These are phyloP conservation scores for Phytophthora brassicae DNA, from an alignment of 352 stramenopile species.

Conservation along the genomic window DNA sequence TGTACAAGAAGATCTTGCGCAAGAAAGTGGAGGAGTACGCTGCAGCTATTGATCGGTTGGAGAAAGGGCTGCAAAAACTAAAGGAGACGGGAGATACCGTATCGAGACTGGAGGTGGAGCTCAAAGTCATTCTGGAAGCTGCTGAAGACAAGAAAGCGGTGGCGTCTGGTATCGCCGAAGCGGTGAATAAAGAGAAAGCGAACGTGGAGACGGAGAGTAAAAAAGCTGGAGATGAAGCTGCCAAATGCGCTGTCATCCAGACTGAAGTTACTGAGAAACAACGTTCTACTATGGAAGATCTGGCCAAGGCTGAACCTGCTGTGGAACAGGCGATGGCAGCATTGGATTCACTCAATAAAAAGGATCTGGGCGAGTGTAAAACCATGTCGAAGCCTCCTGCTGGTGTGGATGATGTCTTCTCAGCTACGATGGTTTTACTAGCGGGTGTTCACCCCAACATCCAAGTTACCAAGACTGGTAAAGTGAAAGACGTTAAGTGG, in stretches of 20 bases:
- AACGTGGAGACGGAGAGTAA: conserved; percentile 95
- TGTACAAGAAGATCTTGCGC: conserved; percentile 93
- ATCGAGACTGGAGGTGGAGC: conserved; percentile 90
- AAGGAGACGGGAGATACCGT: conserved; percentile 93
- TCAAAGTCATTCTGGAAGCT: conserved; percentile 95
- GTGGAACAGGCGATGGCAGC: conserved; percentile 96
- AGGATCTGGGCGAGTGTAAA: conserved; percentile 96
- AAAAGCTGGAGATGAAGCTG: conserved; percentile 91
- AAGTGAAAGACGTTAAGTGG: conserved; percentile 96
- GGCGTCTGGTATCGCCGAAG: conserved; percentile 93
- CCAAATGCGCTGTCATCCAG: conserved; percentile 94
- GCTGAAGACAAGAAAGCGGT: conserved; percentile 96
- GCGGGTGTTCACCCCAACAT: conserved; percentile 94
- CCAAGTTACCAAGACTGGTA: conserved; percentile 92
- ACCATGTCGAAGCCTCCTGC: conserved; percentile 95
- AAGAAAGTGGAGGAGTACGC: conserved; percentile 92
- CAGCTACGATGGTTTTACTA: conserved; percentile 92
- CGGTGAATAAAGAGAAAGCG: conserved; percentile 94
- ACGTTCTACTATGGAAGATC: conserved; percentile 83
- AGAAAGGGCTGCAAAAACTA: conserved; percentile 93
- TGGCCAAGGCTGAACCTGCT: conserved; percentile 94
- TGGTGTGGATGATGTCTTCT: conserved; percentile 95
- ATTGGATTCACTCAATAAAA: conserved; percentile 96
- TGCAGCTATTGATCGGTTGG: conserved; percentile 88
- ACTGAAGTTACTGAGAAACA: conserved; percentile 94